A percentile compares a stretch with the other conserved stretches of the same genome.
phyloP scores from a whole-genome alignment of 352 stramenopile species.

The Plasmopara viticola region DNA sequence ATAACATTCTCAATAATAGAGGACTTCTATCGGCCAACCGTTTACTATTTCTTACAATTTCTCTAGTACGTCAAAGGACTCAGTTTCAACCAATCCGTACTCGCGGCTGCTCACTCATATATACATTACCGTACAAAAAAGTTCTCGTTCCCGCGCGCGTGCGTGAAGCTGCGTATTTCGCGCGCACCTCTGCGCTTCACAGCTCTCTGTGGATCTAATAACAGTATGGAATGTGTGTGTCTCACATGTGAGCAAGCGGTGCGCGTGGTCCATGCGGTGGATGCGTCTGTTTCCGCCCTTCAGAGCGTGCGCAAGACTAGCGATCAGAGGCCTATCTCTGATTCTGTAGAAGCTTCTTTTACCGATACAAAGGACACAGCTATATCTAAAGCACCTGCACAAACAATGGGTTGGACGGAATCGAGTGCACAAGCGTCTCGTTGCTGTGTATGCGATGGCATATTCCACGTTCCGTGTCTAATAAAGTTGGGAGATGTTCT shows the following conservation, averaged over 20 bases:
- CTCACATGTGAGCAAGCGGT: conserved; percentile 34
- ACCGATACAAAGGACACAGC: background rate
- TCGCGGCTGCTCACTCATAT: too few species aligned
- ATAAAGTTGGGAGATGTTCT: conserved; percentile 1
- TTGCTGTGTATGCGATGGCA: conserved; percentile 32
- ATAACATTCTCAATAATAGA: too few species aligned
- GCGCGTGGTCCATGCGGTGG: conserved; percentile 2
- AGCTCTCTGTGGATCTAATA: background rate
- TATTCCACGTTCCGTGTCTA: conserved; percentile 40
- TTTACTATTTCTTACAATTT: too few species aligned
- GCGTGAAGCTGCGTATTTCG: too few species aligned
- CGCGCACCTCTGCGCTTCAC: background rate
- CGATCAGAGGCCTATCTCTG: background rate
- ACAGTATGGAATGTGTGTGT: conserved; percentile 37
- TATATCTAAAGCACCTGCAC: background rate
- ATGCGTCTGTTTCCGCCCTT: conserved; percentile 1
- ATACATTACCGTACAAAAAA: too few species aligned
- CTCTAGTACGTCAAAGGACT: too few species aligned
- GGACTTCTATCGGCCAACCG: too few species aligned
- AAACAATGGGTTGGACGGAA: background rate
- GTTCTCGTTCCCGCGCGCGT: too few species aligned
- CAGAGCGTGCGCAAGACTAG: conserved; percentile 13
- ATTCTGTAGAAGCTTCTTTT: conserved; percentile 6
- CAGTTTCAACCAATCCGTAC: too few species aligned
- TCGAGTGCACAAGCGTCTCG: conserved; percentile 14